Percentiles rank a stretch among this genome's conserved stretches.
Evolutionary conservation across 441 rosid species (phyloP).

Genomic region (Codiaeum variegatum): DNA sequence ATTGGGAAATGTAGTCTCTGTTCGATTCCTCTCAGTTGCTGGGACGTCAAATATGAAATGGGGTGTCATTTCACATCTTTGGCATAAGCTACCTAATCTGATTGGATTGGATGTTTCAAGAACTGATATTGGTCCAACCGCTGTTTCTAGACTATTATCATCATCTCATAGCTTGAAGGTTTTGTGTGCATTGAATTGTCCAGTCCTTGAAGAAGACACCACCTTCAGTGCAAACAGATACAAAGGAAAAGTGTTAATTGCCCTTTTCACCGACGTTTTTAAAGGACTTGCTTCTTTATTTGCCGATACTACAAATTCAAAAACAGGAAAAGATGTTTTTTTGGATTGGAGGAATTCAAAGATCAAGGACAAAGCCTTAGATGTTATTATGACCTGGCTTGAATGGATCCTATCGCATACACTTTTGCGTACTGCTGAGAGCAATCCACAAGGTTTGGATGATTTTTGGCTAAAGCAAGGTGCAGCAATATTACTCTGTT

Average conservation of each 20-base stretch:
- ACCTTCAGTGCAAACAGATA: conserved; percentile 40
- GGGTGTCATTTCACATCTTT: conserved; percentile 56
- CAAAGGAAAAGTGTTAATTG: conserved; percentile 64
- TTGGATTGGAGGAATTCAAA: conserved; percentile 57
- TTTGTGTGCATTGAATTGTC: conserved; percentile 82
- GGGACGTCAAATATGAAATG: conserved; percentile 90
- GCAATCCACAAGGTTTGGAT: conserved; percentile 75
- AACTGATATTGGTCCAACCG: conserved; percentile 65
- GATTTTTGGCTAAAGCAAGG: conserved; percentile 96
- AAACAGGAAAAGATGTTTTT: conserved; percentile 49
- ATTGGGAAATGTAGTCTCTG: conserved; percentile 59
- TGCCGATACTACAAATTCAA: conserved; percentile 40
- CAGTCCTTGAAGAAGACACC: conserved; percentile 60
- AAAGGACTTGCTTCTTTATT: conserved; percentile 64
- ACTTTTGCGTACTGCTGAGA: conserved; percentile 79
- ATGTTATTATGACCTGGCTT: conserved; percentile 77
- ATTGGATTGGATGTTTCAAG: conserved; percentile 89
- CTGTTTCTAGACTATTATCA: conserved; percentile 65
- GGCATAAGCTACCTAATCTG: conserved; percentile 83
- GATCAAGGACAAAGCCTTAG: conserved; percentile 41
- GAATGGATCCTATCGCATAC: conserved; percentile 87
- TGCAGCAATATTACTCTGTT: conserved; percentile 64
- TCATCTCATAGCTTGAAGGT: conserved; percentile 75
- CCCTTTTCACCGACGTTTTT: conserved; percentile 58
- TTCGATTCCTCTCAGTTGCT: conserved; percentile 76